These are phyloP conservation scores for Coelastrella sp. DNA, from an alignment of 139 green algal species.

Conservation along the genomic window DNA sequence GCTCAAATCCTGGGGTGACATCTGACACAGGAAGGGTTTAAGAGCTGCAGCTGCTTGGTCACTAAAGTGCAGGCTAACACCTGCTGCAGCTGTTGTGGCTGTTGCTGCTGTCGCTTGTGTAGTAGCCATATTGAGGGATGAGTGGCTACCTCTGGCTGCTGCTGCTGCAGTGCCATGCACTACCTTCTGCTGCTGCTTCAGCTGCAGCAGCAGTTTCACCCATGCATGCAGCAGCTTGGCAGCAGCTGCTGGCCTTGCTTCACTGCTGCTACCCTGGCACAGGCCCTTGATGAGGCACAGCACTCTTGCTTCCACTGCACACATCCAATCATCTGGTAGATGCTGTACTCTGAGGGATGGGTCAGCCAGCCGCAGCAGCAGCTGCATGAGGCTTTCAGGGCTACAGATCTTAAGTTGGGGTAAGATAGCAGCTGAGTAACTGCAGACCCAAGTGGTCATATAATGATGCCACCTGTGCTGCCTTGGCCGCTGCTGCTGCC, in stretches of 20 bases:
- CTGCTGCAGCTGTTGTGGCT: not conserved
- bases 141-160: not conserved
- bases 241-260: not conserved
- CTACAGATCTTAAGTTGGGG: not conserved
- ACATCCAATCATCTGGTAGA: not conserved
- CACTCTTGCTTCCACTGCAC: not conserved
- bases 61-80: not conserved
- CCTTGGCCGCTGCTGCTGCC: constrained; percentile 22
- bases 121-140: no score
- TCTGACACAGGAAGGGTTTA: not conserved
- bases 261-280: not conserved
- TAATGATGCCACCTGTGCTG: not conserved
- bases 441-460: not conserved
- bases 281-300: not conserved
- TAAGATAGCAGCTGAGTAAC: not conserved
- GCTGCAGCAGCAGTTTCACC: constrained; percentile 11
- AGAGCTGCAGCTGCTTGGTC: not conserved
- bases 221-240: constrained; percentile 20
- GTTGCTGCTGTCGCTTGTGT: not conserved
- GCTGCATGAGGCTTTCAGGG: not conserved
- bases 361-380: not conserved
- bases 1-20: not conserved
- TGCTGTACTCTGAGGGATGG: not conserved
- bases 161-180: not conserved
- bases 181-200: not conserved